Evolutionary conservation across 495 filamentous ascomycete species (phyloP).

Genomic region (Penicillium parvum): DNA sequence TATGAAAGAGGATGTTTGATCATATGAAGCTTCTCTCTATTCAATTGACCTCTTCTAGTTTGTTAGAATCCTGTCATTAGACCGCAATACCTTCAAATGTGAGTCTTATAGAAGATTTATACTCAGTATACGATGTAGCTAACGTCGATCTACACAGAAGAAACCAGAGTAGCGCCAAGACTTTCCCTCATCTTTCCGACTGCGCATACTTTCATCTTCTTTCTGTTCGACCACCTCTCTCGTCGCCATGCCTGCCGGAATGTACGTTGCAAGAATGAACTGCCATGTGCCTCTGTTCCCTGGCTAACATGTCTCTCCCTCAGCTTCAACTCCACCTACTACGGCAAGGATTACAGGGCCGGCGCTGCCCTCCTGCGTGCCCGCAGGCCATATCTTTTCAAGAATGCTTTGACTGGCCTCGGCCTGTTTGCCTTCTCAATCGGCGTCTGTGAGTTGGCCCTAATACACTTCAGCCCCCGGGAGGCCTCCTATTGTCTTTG

Average conservation of each 20-base stretch:
- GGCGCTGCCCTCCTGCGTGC: slow-evolving; percentile 83
- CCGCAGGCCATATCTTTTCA: slow-evolving; percentile 84
- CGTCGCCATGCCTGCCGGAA: slow-evolving; percentile 40
- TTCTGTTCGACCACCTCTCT: slow-evolving; percentile 2
- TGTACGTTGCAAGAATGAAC: slow-evolving; percentile 27
- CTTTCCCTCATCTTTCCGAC: slow-evolving; percentile 11
- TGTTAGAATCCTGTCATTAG: too few species aligned
- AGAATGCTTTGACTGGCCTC: slow-evolving; percentile 74
- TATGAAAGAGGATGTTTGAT: too few species aligned
- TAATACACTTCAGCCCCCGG: background rate
- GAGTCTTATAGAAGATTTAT: too few species aligned
- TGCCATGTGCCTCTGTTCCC: background rate
- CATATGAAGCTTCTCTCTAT: too few species aligned
- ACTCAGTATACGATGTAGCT: too few species aligned
- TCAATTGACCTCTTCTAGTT: too few species aligned
- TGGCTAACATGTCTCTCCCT: slow-evolving; percentile 12
- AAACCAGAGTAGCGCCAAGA: slow-evolving; percentile 20
- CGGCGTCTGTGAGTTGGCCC: slow-evolving; percentile 67
- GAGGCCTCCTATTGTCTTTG: background rate
- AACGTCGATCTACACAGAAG: background rate
- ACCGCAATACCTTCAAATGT: too few species aligned
- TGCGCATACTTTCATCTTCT: slow-evolving; percentile 9
- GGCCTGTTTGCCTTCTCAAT: slow-evolving; percentile 64
- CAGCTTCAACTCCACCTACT: slow-evolving; percentile 82
- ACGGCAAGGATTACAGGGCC: slow-evolving; percentile 77